Conservation (phyloP, 2,329 filamentous ascomycete species). For the Hirsutella thompsonii region DNA sequence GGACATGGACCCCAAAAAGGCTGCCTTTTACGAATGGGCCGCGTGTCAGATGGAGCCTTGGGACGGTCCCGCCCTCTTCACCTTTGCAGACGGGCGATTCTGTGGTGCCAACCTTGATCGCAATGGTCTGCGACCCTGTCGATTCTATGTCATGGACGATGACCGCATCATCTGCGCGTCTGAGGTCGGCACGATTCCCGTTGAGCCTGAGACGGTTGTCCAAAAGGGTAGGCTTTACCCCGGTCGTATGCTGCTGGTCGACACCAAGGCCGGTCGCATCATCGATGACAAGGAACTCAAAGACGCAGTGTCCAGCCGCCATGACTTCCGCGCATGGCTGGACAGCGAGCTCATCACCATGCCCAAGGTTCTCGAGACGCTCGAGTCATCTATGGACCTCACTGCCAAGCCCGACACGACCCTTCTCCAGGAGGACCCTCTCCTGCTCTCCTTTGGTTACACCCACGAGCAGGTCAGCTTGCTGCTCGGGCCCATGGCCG, state of each 20-base stretch:
- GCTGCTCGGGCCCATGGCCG: conserved; percentile 87
- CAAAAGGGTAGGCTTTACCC: conserved; percentile 91
- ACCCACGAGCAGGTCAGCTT: conserved; percentile 91
- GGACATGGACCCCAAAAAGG: conserved; percentile 86
- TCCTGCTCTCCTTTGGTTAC: conserved; percentile 81
- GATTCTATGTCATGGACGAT: conserved; percentile 94
- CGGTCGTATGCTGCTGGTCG: conserved; percentile 90
- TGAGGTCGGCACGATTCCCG: conserved; percentile 84
- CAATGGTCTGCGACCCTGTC: conserved; percentile 88
- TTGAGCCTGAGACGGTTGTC: conserved; percentile 80
- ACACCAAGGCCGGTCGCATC: conserved; percentile 78
- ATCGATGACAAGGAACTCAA: conserved; percentile 93
- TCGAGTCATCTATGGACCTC: conserved; percentile 50
- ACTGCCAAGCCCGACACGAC: conserved; percentile 52
- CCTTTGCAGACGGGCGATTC: conserved; percentile 90
- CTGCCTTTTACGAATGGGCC: conserved; percentile 97
- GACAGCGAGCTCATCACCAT: conserved; percentile 75
- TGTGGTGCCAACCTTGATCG: conserved; percentile 94
- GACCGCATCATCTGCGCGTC: conserved; percentile 96
- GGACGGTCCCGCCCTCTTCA: conserved; percentile 94
- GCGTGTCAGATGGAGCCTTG: conserved; percentile 98
- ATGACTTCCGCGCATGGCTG: conserved; percentile 82
- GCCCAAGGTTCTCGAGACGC: conserved; percentile 56
- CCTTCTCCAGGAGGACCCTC: conserved; percentile 70
- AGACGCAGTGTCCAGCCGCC: conserved; percentile 69